These are phyloP conservation scores for Aspergillus melleus DNA, from an alignment of 2,329 filamentous ascomycete genomes.

Conservation along the genomic window DNA sequence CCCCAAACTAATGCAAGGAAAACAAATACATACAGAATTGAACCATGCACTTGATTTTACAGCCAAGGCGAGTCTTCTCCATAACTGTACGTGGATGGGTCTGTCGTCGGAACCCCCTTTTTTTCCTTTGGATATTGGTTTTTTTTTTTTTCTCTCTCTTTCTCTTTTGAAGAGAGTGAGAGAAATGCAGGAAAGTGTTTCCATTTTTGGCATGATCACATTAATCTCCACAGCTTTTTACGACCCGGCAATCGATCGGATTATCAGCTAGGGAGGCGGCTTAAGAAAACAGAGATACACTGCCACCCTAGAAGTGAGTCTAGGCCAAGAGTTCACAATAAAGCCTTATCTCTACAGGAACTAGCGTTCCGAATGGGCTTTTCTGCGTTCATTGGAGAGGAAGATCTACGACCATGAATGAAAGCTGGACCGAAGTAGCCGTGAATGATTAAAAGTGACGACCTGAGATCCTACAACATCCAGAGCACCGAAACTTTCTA, in stretches of 20 bases:
- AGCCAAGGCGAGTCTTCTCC: conserved; percentile 10
- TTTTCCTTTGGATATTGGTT: not conserved
- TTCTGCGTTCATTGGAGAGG: not conserved
- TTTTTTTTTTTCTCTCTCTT: not conserved
- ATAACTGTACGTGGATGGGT: conserved; percentile 11
- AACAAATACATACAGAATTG: conserved; percentile 21
- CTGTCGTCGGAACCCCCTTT: not conserved
- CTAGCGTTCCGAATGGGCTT: not conserved
- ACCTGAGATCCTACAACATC: conserved; percentile 1
- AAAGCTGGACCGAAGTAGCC: not conserved
- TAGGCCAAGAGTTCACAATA: not conserved
- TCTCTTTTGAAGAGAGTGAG: not conserved
- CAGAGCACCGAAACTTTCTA: not conserved
- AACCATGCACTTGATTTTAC: conserved; percentile 1
- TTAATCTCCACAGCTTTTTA: not conserved
- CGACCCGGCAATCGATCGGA: not conserved
- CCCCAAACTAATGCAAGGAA: conserved; percentile 25
- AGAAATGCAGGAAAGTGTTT: not conserved
- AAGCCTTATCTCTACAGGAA: not conserved
- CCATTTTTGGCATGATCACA: not conserved
- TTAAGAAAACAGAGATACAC: not conserved
- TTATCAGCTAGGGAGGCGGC: not conserved
- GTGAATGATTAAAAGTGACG: conserved; percentile 10
- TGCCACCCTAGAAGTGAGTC: not conserved
- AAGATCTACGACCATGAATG: not conserved